Conservation (phyloP, 768 basidiomycete genomes). For the Lactifluus piperatus region DNA sequence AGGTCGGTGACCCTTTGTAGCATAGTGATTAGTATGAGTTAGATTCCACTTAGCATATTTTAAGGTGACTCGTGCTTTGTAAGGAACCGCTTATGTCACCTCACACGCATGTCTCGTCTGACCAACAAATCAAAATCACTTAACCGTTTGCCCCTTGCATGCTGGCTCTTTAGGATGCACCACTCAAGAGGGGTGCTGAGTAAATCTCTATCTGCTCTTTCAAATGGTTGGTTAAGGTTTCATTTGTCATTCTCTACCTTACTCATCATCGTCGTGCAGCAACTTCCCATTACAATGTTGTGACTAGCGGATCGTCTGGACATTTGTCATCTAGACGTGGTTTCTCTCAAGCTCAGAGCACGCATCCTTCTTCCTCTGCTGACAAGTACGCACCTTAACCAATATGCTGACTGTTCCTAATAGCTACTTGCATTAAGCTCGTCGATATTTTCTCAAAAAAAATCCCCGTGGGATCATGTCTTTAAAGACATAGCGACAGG, state of each 20-base stretch:
- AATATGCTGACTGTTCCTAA: background rate
- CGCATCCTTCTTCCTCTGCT: background rate
- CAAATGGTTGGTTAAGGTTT: background rate
- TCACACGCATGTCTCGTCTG: no score
- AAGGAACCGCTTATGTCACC: background rate
- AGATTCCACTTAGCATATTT: no score
- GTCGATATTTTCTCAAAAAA: constrained; percentile 25
- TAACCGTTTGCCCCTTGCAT: background rate
- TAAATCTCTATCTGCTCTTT: background rate
- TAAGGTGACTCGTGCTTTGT: no score
- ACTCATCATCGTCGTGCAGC: background rate
- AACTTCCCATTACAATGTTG: background rate
- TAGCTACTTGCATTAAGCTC: background rate
- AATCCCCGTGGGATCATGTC: constrained; percentile 44
- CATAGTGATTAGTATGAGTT: no score
- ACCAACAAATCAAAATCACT: background rate
- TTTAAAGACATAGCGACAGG: constrained; percentile 37
- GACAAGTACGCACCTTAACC: constrained; percentile 3
- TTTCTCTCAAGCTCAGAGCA: constrained; percentile 2
- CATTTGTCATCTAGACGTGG: background rate
- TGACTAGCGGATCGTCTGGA: background rate
- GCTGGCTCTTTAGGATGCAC: background rate
- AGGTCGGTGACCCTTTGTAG: no score
- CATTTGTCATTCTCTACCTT: background rate
- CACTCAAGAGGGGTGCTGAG: background rate